Percentiles rank a stretch among this genome's conserved stretches.
Conservation (phyloP, 805 yeast genomes). For the Candida ficus region DNA sequence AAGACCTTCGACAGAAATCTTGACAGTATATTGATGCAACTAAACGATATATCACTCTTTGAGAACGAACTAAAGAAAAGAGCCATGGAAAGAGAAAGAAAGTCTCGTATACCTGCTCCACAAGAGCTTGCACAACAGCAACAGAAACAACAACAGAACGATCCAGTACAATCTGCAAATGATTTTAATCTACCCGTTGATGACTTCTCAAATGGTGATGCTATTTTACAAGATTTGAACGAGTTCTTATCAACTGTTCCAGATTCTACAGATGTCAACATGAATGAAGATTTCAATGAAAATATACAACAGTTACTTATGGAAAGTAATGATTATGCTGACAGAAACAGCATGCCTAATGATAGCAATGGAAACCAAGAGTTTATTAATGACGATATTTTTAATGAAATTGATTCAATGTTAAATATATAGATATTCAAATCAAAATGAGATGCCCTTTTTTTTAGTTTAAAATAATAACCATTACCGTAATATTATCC, state of each 20-base stretch:
- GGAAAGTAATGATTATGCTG: constrained; percentile 13
- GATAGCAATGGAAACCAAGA: constrained; percentile 4
- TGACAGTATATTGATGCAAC: constrained; percentile 20
- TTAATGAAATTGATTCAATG: constrained; percentile 24
- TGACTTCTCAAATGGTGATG: constrained; percentile 13
- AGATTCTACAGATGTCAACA: constrained; percentile 27
- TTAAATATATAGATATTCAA: constrained; percentile 11
- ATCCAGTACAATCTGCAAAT: neutral
- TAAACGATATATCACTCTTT: constrained; percentile 19
- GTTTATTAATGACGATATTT: constrained; percentile 19
- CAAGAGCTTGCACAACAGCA: constrained; percentile 3
- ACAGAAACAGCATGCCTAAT: constrained; percentile 3
- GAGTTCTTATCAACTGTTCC: constrained; percentile 25
- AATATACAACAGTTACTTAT: constrained; percentile 21
- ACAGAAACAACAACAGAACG: constrained; percentile 8
- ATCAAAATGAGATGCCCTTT: neutral
- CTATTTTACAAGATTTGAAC: constrained; percentile 24
- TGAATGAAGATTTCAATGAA: constrained; percentile 21
- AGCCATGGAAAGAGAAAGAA: constrained; percentile 13
- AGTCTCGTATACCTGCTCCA: constrained; percentile 8
- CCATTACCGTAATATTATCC: constrained; percentile 93
- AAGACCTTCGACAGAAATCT: constrained; percentile 17
- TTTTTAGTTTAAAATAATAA: constrained; percentile 38
- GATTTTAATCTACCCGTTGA: constrained; percentile 4
- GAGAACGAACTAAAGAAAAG: constrained; percentile 16